phyloP scores from a whole-genome alignment of 257 asterid genomes.

The Nicotiana tabacum region DNA sequence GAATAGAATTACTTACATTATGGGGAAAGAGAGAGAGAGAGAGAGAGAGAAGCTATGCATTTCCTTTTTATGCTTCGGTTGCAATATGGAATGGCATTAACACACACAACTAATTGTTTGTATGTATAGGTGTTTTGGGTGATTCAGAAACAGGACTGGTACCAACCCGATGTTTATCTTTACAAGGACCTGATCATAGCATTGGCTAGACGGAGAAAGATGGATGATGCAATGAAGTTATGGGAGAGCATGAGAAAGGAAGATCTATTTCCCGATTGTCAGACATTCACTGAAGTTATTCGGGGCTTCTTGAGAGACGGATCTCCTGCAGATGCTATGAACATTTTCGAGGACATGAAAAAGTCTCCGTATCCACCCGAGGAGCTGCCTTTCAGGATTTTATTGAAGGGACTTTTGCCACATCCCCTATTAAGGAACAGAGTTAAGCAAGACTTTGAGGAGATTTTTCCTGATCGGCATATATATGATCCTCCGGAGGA shows the following conservation, averaged over 20 bases:
- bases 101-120: not conserved
- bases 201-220: constrained; percentile 64
- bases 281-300: constrained; percentile 87
- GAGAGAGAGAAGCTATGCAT: not conserved
- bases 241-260: constrained; percentile 89
- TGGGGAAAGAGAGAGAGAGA: not conserved
- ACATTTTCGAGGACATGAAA: constrained; percentile 87
- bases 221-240: constrained; percentile 79
- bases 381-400: constrained; percentile 78
- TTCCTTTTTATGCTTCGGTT: not conserved
- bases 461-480: constrained; percentile 81
- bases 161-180: constrained; percentile 66
- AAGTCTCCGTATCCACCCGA: constrained; percentile 92
- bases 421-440: constrained; percentile 86
- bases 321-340: constrained; percentile 98
- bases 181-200: constrained; percentile 88
- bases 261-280: constrained; percentile 72
- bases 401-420: constrained; percentile 90
- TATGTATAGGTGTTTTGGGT: constrained; percentile 64
- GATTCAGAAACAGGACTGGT: constrained; percentile 84
- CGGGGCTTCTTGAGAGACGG: constrained; percentile 90
- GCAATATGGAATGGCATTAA: not conserved
- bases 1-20: not conserved
- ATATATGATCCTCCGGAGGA: constrained; percentile 94
- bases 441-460: constrained; percentile 94